phyloP scores from a whole-genome alignment of 169 alveolate genomes.

The Plasmodium inui region DNA sequence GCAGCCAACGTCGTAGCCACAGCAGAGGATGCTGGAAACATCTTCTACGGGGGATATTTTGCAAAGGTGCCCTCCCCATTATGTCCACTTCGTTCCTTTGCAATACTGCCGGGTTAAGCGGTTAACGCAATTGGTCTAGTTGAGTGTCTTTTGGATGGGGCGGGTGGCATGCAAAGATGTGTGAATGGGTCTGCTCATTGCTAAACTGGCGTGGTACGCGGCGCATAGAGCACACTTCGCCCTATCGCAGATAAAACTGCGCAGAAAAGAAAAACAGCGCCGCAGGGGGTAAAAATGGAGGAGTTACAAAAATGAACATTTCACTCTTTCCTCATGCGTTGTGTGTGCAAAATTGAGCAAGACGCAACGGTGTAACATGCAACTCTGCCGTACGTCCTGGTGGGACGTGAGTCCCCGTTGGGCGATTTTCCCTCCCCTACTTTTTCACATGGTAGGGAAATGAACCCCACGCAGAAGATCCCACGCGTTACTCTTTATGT shows the following conservation, averaged over 20 bases:
- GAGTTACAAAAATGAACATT: neutral
- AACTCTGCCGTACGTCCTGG: too few relatives aligned
- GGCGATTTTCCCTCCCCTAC: neutral
- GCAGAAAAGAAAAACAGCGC: neutral
- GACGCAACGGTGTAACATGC: too few relatives aligned
- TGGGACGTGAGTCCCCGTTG: neutral
- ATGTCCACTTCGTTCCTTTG: neutral
- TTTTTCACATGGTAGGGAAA: constrained; percentile 27
- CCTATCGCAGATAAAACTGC: neutral
- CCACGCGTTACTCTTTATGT: constrained; percentile 24
- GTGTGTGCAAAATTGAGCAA: neutral
- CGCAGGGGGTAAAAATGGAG: neutral
- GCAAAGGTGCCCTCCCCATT: neutral
- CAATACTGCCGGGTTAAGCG: too few relatives aligned
- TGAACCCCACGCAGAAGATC: constrained; percentile 25
- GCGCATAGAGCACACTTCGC: neutral
- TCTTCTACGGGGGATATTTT: neutral
- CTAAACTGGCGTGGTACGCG: too few relatives aligned
- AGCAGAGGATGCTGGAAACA: neutral
- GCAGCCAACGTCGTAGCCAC: neutral
- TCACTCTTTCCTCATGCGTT: neutral
- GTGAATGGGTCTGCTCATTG: neutral
- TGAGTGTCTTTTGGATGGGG: neutral
- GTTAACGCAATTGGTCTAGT: neutral
- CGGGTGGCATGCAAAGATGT: neutral